Percentiles rank a stretch among this genome's conserved stretches.
Conservation (phyloP, 306 rosid species). For the Delonix regia region DNA sequence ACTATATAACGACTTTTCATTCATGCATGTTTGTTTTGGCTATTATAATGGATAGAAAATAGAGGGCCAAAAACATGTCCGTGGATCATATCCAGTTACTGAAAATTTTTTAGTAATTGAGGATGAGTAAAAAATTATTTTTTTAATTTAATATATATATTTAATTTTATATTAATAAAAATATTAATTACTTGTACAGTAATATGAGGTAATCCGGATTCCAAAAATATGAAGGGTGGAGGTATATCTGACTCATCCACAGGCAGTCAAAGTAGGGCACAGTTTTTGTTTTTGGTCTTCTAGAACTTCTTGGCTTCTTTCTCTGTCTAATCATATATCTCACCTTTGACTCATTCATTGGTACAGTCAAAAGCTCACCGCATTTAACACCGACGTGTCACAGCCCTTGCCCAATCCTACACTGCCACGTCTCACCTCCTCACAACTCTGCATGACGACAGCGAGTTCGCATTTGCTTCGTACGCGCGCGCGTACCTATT, state of each 20-base stretch:
- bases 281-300: constrained; percentile 18
- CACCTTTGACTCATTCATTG: constrained; percentile 43
- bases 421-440: constrained; percentile 5
- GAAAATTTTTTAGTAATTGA: too few relatives aligned
- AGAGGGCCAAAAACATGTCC: too few relatives aligned
- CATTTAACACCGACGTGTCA: background rate
- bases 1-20: too few relatives aligned
- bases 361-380: background rate
- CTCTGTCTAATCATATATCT: constrained; percentile 23
- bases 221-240: too few relatives aligned
- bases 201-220: too few relatives aligned
- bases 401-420: background rate
- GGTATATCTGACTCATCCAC: background rate
- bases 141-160: too few relatives aligned
- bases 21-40: too few relatives aligned
- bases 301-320: constrained; percentile 30
- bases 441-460: background rate
- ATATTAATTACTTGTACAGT: too few relatives aligned
- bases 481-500: background rate
- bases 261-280: constrained; percentile 44
- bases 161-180: too few relatives aligned
- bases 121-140: too few relatives aligned
- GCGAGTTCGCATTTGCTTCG: background rate
- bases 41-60: too few relatives aligned
- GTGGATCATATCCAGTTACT: too few relatives aligned